Conservation (phyloP, 1,139 yeast species). For the Groenewaldozyma sp. region DNA sequence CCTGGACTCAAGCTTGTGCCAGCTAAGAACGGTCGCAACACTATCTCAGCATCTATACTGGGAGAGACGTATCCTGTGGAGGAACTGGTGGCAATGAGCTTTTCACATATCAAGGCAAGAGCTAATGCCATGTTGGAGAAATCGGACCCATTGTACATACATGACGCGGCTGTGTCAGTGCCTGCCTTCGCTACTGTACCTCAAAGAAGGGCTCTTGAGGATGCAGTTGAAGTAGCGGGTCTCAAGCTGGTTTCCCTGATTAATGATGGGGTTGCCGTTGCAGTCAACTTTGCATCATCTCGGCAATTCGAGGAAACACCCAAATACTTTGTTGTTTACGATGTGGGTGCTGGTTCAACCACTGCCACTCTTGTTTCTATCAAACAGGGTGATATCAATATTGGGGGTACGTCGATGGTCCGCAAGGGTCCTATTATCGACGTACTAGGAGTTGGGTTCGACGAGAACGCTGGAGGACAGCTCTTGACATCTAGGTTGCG, state of each 20-base stretch:
- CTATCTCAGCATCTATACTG: slow-evolving; percentile 46
- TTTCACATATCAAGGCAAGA: slow-evolving; percentile 55
- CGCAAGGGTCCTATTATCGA: slow-evolving; percentile 39
- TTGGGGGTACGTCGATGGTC: slow-evolving; percentile 23
- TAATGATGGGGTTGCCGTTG: slow-evolving; percentile 88
- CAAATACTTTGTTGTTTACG: slow-evolving; percentile 68
- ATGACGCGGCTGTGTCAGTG: slow-evolving; percentile 65
- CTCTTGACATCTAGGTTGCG: slow-evolving; percentile 57
- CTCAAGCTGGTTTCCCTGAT: slow-evolving; percentile 58
- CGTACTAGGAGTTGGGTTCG: slow-evolving; percentile 65
- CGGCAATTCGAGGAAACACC: slow-evolving; percentile 34
- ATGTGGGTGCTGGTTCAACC: slow-evolving; percentile 90
- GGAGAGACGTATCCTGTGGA: slow-evolving; percentile 51
- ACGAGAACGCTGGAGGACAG: slow-evolving; percentile 64
- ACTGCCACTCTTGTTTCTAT: slow-evolving; percentile 74
- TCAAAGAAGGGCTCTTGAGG: slow-evolving; percentile 63
- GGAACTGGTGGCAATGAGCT: slow-evolving; percentile 77
- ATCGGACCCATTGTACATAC: slow-evolving; percentile 32
- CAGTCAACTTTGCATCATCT: slow-evolving; percentile 59
- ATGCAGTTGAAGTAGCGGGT: slow-evolving; percentile 66
- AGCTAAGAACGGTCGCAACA: slow-evolving; percentile 37
- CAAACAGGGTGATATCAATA: slow-evolving; percentile 36
- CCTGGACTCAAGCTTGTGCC: slow-evolving; percentile 52
- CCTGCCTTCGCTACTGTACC: slow-evolving; percentile 62
- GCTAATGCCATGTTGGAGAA: slow-evolving; percentile 43